A percentile compares a stretch with the other conserved stretches of the same genome.
phyloP scores from a whole-genome alignment of 768 basidiomycete genomes.

The Mycena olivaceomarginata region DNA sequence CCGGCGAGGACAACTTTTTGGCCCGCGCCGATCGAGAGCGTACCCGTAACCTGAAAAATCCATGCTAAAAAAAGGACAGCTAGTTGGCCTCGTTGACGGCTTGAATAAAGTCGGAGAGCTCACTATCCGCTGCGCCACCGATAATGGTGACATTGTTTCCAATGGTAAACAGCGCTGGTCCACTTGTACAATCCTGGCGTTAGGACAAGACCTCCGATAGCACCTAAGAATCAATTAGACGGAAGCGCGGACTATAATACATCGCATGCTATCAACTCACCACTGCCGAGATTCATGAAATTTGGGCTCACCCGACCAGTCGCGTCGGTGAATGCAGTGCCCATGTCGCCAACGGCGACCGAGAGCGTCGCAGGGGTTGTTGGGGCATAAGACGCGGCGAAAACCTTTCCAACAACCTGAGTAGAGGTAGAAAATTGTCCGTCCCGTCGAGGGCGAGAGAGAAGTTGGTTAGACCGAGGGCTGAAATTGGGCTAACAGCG shows the following conservation, averaged over 20 bases:
- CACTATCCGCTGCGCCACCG: slow-evolving; percentile 39
- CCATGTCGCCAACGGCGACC: slow-evolving; percentile 47
- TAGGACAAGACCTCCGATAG: slow-evolving; percentile 44
- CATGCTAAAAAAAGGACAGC: no score
- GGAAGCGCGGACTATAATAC: neutral
- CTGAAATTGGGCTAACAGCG: neutral
- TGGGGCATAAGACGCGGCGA: slow-evolving; percentile 44
- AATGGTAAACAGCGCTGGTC: slow-evolving; percentile 40
- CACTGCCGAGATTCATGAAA: slow-evolving; percentile 41
- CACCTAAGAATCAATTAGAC: slow-evolving; percentile 32
- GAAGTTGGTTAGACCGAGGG: neutral
- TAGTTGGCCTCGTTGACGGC: no score
- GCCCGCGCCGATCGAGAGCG: no score
- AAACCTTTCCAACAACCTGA: slow-evolving; percentile 48
- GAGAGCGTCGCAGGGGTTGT: slow-evolving; percentile 48
- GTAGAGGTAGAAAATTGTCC: slow-evolving; percentile 41
- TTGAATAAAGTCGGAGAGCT: neutral
- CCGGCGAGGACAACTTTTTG: no score
- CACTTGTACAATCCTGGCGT: slow-evolving; percentile 48
- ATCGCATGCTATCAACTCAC: neutral
- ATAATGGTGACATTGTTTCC: slow-evolving; percentile 33
- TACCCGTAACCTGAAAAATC: no score
- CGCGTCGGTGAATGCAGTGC: slow-evolving; percentile 47
- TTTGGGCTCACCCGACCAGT: slow-evolving; percentile 39
- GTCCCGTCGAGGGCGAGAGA: neutral